Base-by-base conservation (phyloP, 495 filamentous ascomycete species). In the Daldinia grandis region DNA sequence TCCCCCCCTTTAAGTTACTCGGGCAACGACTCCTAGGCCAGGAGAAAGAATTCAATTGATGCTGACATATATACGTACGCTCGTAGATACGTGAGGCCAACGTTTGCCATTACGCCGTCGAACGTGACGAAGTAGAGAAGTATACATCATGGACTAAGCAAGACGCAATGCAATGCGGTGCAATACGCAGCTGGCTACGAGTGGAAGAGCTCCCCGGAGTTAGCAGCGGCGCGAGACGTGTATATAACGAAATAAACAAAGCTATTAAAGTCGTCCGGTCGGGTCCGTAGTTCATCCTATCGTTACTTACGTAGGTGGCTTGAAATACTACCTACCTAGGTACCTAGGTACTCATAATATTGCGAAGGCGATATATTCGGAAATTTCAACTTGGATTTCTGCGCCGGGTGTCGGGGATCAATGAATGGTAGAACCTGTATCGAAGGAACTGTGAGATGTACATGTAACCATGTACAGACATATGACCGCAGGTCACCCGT, bases 21-120 rank as follows among this genome's bases (percentile, higher is more conserved):
- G 17, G 19, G 19, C 35, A 25, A 19, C 14, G 6, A 51, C 19
- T 51, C 3, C 4, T 35, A 28, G 9, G 7, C 0, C 5, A 8
- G 8, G 5, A 33, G 9, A 27, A n/a, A n/a, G n/a, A n/a, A n/a
- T n/a, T n/a, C n/a, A n/a, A 57, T 21, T 8, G 37, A 10, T 62
- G 38, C 28, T 49, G 27, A 37, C 3, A 17, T 54, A 15, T 17
- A 3, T 4, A 7, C 24, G 4, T 4, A 7, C 24, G 17, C 3
- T 15, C 53, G 40, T 56, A 92, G 90, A 76, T 93, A 88, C 66
- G 89, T 93, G 63, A 85, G 90, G 58, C 91, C 91, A 35, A 92
- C 90, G 7, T 93, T 84, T 76, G 88, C 89, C 0, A 80, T 87
- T 38, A 86, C 87, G 31, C 91, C 91, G 27, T 69, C 73, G 60